phyloP scores from a whole-genome alignment of 768 basidiomycete species.

The Lactifluus rugatus region DNA sequence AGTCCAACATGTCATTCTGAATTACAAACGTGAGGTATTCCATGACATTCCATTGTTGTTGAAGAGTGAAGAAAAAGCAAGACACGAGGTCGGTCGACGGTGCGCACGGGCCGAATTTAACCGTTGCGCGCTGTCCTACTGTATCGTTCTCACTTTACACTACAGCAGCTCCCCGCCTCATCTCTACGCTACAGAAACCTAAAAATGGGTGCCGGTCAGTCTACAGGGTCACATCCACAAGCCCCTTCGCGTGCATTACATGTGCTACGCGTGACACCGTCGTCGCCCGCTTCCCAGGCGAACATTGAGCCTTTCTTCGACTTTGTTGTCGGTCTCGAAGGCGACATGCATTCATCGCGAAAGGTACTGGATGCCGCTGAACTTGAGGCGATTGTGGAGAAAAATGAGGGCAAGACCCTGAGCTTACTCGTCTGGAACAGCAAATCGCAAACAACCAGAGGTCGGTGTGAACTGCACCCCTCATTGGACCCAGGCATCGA shows the following conservation, averaged over 20 bases:
- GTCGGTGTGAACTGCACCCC: conserved; percentile 31
- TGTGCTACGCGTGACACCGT: conserved; percentile 80
- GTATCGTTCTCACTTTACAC: too few relatives aligned
- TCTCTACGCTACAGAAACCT: not conserved
- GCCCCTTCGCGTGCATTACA: conserved; percentile 63
- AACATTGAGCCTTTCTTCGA: conserved; percentile 91
- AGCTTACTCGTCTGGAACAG: conserved; percentile 78
- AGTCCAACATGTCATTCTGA: too few relatives aligned
- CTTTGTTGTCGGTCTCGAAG: conserved; percentile 88
- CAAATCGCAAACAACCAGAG: conserved; percentile 62
- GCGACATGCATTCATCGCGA: conserved; percentile 43
- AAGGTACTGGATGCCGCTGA: conserved; percentile 56
- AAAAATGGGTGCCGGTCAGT: conserved; percentile 68
- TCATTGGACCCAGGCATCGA: not conserved
- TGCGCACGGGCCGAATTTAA: not conserved
- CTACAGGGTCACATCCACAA: conserved; percentile 36
- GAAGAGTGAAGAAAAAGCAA: too few relatives aligned
- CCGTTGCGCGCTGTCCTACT: too few relatives aligned
- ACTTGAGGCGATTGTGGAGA: conserved; percentile 74
- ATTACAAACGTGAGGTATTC: too few relatives aligned
- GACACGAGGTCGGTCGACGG: not conserved
- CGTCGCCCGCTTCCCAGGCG: conserved; percentile 80
- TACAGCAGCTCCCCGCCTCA: not conserved
- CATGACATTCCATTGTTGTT: too few relatives aligned
- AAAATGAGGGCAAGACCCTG: conserved; percentile 60